Evolutionary conservation across 1,139 yeast genomes (phyloP).

Genomic region (Meyerozyma smithsonii): DNA sequence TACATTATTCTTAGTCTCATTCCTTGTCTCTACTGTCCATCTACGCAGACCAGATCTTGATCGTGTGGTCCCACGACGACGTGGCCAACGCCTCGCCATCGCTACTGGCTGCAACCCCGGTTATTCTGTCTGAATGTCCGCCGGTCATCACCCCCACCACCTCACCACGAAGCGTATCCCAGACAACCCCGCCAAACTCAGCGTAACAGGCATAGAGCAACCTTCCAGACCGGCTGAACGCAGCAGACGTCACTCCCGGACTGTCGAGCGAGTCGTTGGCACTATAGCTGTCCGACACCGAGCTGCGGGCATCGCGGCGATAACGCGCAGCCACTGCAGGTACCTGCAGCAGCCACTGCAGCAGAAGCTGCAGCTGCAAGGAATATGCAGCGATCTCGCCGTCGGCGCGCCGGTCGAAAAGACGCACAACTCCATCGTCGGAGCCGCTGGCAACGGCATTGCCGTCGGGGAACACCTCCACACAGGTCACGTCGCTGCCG

Average conservation of each 20-base stretch:
- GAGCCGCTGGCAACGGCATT: constrained; percentile 64
- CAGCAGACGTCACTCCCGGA: constrained; percentile 66
- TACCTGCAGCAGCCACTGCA: background rate
- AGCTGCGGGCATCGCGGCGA: background rate
- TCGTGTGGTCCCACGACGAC: constrained; percentile 66
- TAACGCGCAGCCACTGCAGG: background rate
- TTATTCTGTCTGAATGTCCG: constrained; percentile 52
- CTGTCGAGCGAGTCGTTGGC: constrained; percentile 39
- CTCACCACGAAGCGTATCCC: constrained; percentile 72
- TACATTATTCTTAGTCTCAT: too few species aligned
- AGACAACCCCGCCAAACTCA: constrained; percentile 67
- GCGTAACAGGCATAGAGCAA: constrained; percentile 72
- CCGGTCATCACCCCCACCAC: constrained; percentile 50
- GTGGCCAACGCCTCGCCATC: constrained; percentile 75
- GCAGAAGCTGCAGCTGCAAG: constrained; percentile 18
- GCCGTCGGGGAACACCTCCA: constrained; percentile 70
- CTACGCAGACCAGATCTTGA: constrained; percentile 56
- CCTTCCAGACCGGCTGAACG: constrained; percentile 73
- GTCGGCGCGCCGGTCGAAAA: constrained; percentile 76
- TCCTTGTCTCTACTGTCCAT: too few species aligned
- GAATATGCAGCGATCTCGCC: constrained; percentile 58
- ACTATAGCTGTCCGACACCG: constrained; percentile 1
- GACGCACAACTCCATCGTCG: constrained; percentile 71
- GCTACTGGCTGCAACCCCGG: constrained; percentile 61
- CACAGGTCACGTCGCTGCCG: constrained; percentile 63